A percentile compares a stretch with the other conserved stretches of the same genome.
phyloP scores from a whole-genome alignment of 768 basidiomycete genomes.

The Solioccasus polychromus region DNA sequence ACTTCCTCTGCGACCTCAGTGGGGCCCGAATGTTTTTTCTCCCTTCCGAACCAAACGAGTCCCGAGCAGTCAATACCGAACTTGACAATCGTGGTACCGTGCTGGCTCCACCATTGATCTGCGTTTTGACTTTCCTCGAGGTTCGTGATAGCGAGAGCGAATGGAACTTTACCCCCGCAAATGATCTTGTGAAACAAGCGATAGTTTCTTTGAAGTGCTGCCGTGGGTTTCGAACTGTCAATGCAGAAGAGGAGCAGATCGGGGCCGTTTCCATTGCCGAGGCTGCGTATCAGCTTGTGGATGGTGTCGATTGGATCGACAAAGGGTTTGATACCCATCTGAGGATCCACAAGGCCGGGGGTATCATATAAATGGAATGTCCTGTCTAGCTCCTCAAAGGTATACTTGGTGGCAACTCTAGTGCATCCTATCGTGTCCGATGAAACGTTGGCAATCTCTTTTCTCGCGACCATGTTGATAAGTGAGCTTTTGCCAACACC shows the following conservation, averaged over 20 bases:
- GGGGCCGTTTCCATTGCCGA: slow-evolving; percentile 28
- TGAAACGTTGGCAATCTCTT: slow-evolving; percentile 29
- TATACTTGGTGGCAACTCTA: slow-evolving; percentile 21
- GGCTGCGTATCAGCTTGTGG: slow-evolving; percentile 29
- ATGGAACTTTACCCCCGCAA: slow-evolving; percentile 24
- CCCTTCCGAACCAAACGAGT: slow-evolving; percentile 34
- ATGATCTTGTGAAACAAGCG: slow-evolving; percentile 26
- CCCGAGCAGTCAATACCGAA: slow-evolving; percentile 21
- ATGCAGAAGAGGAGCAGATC: slow-evolving; percentile 31
- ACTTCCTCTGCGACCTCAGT: slow-evolving; percentile 25
- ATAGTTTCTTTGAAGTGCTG: slow-evolving; percentile 26
- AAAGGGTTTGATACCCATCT: slow-evolving; percentile 16
- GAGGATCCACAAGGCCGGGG: slow-evolving; percentile 31
- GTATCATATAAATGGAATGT: slow-evolving; percentile 33
- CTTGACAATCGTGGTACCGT: slow-evolving; percentile 14
- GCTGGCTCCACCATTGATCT: slow-evolving; percentile 35
- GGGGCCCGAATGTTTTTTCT: slow-evolving; percentile 14
- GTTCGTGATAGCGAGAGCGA: slow-evolving; percentile 30
- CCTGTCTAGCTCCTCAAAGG: slow-evolving; percentile 17
- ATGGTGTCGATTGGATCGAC: slow-evolving; percentile 22
- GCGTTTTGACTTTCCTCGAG: slow-evolving; percentile 25
- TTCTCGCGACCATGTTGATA: slow-evolving; percentile 36
- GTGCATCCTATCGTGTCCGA: slow-evolving; percentile 35
- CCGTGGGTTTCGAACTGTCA: slow-evolving; percentile 25
- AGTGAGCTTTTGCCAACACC: slow-evolving; percentile 42